phyloP scores from a whole-genome alignment of 2,329 filamentous ascomycete species.

The Chaetomium olivaceum region DNA sequence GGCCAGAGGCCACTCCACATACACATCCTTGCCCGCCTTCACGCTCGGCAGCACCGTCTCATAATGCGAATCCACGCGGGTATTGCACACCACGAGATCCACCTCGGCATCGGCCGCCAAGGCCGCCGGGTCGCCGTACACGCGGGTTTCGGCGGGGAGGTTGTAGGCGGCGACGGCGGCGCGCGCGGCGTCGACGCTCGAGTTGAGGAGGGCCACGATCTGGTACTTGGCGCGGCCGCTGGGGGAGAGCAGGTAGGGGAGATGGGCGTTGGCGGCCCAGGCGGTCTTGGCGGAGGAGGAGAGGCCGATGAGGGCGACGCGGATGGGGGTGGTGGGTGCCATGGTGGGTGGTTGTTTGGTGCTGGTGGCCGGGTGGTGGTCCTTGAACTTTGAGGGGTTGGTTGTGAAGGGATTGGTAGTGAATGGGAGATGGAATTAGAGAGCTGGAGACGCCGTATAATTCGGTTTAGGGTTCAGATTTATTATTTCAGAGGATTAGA shows the following conservation, averaged over 20 bases:
- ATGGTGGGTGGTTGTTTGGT: background rate
- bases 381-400: background rate
- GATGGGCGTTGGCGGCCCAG: conserved; percentile 58
- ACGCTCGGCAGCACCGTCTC: conserved; percentile 48
- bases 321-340: conserved; percentile 27
- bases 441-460: too few species aligned
- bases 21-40: conserved; percentile 54
- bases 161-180: conserved; percentile 47
- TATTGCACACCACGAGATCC: conserved; percentile 57
- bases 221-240: conserved; percentile 46
- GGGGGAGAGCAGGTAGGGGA: conserved; percentile 58
- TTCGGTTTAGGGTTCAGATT: too few species aligned
- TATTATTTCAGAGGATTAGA: background rate
- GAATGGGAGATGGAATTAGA: background rate
- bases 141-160: conserved; percentile 42
- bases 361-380: background rate
- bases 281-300: conserved; percentile 52
- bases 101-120: conserved; percentile 52
- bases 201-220: conserved; percentile 57
- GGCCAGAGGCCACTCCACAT: conserved; percentile 60
- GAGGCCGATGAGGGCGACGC: conserved; percentile 59
- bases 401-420: too few species aligned
- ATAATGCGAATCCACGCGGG: conserved; percentile 56
- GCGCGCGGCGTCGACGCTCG: conserved; percentile 46
- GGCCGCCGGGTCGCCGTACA: conserved; percentile 52